A percentile compares a stretch with the other conserved stretches of the same genome.
Conservation (phyloP, 2,329 filamentous ascomycete genomes). For the Colletotrichum caudatum region DNA sequence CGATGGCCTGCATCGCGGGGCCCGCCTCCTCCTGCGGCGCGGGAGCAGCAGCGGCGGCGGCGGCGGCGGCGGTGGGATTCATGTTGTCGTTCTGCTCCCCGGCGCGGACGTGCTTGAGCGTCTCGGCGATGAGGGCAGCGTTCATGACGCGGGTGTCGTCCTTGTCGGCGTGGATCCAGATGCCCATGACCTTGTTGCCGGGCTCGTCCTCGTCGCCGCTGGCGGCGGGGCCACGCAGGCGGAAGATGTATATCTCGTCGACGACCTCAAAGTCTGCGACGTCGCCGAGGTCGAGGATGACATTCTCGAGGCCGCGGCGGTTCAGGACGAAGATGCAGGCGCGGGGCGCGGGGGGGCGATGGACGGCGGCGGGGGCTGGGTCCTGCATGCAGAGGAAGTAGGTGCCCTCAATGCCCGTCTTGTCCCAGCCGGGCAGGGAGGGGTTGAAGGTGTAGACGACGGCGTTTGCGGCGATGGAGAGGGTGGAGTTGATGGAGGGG, state of each 20-base stretch:
- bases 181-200: constrained; percentile 59
- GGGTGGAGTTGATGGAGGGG: constrained; percentile 77
- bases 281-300: constrained; percentile 73
- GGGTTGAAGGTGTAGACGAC: constrained; percentile 86
- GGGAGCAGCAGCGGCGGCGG: neutral
- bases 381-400: constrained; percentile 84
- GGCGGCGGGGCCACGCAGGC: constrained; percentile 52
- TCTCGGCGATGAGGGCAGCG: constrained; percentile 56
- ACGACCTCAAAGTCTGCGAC: constrained; percentile 74
- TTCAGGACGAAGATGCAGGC: constrained; percentile 80
- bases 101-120: constrained; percentile 52
- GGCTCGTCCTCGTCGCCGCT: constrained; percentile 46
- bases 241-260: constrained; percentile 65
- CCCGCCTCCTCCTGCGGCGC: constrained; percentile 45
- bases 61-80: no score
- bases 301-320: constrained; percentile 76
- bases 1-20: constrained; percentile 59
- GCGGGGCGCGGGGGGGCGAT: constrained; percentile 49
- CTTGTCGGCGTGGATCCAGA: constrained; percentile 67
- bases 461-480: constrained; percentile 85
- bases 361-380: constrained; percentile 54
- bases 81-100: constrained; percentile 21
- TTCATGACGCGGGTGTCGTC: constrained; percentile 58
- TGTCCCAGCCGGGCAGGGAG: constrained; percentile 79
- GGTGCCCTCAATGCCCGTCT: constrained; percentile 85